phyloP scores from a whole-genome alignment of 352 stramenopile genomes.

The Globisporangium parvum region DNA sequence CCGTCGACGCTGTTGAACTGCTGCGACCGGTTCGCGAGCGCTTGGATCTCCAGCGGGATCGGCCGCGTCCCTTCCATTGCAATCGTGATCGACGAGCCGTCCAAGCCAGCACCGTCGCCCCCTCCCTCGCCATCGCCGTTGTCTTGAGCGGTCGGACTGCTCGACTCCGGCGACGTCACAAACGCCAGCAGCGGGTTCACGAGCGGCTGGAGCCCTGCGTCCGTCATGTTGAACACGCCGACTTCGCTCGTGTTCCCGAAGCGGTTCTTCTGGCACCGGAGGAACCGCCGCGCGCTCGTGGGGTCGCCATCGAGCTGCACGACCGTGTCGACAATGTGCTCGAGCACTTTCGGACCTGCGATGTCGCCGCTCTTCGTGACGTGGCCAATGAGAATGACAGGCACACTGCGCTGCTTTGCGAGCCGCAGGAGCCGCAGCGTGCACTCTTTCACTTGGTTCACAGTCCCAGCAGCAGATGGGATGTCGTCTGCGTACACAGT shows the following conservation, averaged over 20 bases:
- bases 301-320: constrained; percentile 93
- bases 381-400: constrained; percentile 94
- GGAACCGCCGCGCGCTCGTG: constrained; percentile 78
- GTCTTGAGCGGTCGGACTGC: constrained; percentile 15
- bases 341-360: constrained; percentile 89
- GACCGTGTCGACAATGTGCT: constrained; percentile 94
- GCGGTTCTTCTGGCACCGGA: constrained; percentile 94
- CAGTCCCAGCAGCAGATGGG: constrained; percentile 66
- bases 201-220: constrained; percentile 72
- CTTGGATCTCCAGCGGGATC: constrained; percentile 94
- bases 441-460: constrained; percentile 95
- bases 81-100: constrained; percentile 88
- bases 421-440: constrained; percentile 91
- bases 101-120: constrained; percentile 17
- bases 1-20: constrained; percentile 21
- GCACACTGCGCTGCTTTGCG: constrained; percentile 89
- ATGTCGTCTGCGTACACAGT: constrained; percentile 91
- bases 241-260: constrained; percentile 95
- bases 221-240: constrained; percentile 95
- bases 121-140: constrained; percentile 20
- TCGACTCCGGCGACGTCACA: constrained; percentile 32
- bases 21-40: constrained; percentile 74
- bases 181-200: constrained; percentile 77
- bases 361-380: constrained; percentile 97
- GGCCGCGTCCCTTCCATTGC: constrained; percentile 91